Evolutionary conservation across 495 filamentous ascomycete genomes (phyloP).

Genomic region (Hypoxylon trugodes): DNA sequence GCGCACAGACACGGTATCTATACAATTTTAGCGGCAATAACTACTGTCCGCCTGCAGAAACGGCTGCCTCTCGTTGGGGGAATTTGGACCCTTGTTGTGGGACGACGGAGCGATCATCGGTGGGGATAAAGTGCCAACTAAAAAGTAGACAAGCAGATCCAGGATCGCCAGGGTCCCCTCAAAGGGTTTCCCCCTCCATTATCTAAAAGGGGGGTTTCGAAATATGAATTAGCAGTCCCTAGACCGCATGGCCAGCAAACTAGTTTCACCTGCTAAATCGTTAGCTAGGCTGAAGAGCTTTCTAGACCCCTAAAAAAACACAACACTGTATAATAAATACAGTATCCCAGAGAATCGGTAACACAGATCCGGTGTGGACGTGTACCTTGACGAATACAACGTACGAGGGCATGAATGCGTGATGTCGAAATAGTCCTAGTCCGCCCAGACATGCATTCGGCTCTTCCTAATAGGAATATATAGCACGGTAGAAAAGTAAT

Average conservation of each 20-base stretch:
- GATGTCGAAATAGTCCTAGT: constrained; percentile 5
- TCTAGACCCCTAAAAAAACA: constrained; percentile 11
- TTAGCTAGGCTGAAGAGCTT: background rate
- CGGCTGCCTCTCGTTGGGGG: constrained; percentile 19
- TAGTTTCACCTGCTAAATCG: background rate
- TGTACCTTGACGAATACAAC: background rate
- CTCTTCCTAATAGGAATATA: constrained; percentile 9
- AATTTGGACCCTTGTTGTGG: constrained; percentile 16
- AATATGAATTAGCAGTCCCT: constrained; percentile 13
- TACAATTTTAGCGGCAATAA: constrained; percentile 28
- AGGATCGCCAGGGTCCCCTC: constrained; percentile 29
- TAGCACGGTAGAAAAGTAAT: constrained; percentile 5
- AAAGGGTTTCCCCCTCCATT: constrained; percentile 16
- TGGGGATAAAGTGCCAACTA: constrained; percentile 20
- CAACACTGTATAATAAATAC: background rate
- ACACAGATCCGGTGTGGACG: constrained; percentile 22
- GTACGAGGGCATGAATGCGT: background rate
- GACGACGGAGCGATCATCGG: constrained; percentile 35
- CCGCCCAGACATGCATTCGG: constrained; percentile 6
- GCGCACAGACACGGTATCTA: constrained; percentile 10
- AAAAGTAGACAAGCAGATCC: constrained; percentile 33
- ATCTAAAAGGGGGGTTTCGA: constrained; percentile 3
- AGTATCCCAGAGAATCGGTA: constrained; percentile 16
- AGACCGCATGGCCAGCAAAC: constrained; percentile 17
- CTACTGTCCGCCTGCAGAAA: constrained; percentile 24